Conservation (phyloP, 1,284 basidiomycete genomes). For the Cerrena zonata region DNA sequence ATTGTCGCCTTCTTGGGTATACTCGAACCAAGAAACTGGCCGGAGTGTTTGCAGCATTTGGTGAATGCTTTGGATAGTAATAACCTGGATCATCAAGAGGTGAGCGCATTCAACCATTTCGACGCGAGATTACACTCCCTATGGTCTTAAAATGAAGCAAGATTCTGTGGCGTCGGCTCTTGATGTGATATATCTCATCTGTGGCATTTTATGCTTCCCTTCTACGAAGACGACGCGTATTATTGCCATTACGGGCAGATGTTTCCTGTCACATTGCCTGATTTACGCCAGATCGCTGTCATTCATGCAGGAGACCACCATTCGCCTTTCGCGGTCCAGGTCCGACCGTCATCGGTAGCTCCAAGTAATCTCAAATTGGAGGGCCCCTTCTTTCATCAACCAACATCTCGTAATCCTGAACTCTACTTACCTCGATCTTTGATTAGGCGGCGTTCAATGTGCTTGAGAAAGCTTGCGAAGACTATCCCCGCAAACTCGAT, state of each 20-base stretch:
- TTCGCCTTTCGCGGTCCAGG: no score
- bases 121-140: not conserved
- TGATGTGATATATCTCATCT: no score
- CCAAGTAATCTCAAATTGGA: not conserved
- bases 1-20: constrained; percentile 82
- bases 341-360: not conserved
- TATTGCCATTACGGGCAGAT: constrained; percentile 10
- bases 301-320: no score
- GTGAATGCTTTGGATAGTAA: constrained; percentile 72
- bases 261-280: no score
- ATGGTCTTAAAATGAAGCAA: not conserved
- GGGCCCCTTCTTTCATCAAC: not conserved
- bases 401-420: not conserved
- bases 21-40: constrained; percentile 85
- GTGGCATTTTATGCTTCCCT: no score
- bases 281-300: no score
- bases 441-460: constrained; percentile 87
- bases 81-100: constrained; percentile 77
- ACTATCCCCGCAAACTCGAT: constrained; percentile 93
- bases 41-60: constrained; percentile 81
- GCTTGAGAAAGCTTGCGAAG: constrained; percentile 93
- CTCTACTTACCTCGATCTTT: constrained; percentile 13
- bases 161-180: no score
- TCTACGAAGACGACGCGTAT: constrained; percentile 5
- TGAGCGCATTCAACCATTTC: constrained; percentile 37